Evolutionary conservation across 768 basidiomycete species (phyloP).

Genomic region (Psilocybe sp.): DNA sequence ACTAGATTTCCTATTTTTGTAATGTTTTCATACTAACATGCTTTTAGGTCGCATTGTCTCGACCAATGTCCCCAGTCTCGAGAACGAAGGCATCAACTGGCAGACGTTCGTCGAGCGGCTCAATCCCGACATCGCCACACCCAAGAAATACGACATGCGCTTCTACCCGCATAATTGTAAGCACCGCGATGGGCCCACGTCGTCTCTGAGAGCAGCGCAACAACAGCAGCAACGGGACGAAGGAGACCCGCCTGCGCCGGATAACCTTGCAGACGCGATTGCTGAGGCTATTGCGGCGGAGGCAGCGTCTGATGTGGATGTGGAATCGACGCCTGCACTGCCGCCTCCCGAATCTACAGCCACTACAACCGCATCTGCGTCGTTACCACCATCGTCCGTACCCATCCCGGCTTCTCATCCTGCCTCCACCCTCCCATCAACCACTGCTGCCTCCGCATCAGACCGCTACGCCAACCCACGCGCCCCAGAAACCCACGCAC

Average conservation of each 20-base stretch:
- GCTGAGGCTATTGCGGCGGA: no score
- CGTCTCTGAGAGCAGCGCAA: no score
- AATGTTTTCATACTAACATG: not conserved
- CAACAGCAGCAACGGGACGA: no score
- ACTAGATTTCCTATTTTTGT: not conserved
- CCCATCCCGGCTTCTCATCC: constrained; percentile 18
- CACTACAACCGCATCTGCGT: not conserved
- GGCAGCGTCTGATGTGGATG: no score
- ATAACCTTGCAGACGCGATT: no score
- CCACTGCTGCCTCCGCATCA: constrained; percentile 9
- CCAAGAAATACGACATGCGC: constrained; percentile 45
- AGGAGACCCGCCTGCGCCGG: no score
- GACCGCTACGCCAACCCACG: constrained; percentile 16
- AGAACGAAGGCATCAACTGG: constrained; percentile 67
- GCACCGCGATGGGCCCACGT: constrained; percentile 18
- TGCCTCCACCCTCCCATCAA: constrained; percentile 30
- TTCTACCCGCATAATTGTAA: constrained; percentile 53
- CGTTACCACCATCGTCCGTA: not conserved
- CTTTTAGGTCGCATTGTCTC: constrained; percentile 72
- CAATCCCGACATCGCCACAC: constrained; percentile 67
- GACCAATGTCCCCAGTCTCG: constrained; percentile 84
- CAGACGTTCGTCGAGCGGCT: constrained; percentile 69
- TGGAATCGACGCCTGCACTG: no score
- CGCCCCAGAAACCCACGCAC: constrained; percentile 33
- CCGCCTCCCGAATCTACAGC: constrained; percentile 8